These are phyloP conservation scores for Cutaneotrichosporon sp. DNA, from an alignment of 1,284 basidiomycete genomes.

Conservation along the genomic window DNA sequence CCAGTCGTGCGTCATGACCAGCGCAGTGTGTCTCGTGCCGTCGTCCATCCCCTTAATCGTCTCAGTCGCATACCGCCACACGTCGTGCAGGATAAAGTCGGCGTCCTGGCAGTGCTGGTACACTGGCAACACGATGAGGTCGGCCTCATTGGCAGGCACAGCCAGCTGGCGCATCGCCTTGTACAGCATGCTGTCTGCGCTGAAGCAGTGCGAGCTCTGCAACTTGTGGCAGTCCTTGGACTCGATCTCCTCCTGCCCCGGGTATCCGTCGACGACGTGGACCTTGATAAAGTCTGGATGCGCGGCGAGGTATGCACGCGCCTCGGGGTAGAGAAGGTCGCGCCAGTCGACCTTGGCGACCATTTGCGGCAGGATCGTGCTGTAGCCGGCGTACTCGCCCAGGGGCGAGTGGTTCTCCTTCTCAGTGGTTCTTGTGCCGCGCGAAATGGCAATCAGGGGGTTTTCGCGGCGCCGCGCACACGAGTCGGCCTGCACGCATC, in stretches of 20 bases:
- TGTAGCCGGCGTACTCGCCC: constrained; percentile 25
- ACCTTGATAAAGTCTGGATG: constrained; percentile 41
- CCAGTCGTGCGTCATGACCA: constrained; percentile 51
- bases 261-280: constrained; percentile 41
- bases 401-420: constrained; percentile 17
- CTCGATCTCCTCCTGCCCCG: constrained; percentile 35
- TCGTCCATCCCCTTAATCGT: constrained; percentile 40
- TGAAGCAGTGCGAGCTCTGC: constrained; percentile 42
- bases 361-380: constrained; percentile 25
- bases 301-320: constrained; percentile 29
- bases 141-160: constrained; percentile 47
- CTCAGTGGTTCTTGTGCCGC: constrained; percentile 5
- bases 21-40: constrained; percentile 32
- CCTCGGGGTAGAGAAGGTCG: constrained; percentile 42
- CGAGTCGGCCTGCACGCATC: constrained; percentile 44
- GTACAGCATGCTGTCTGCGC: constrained; percentile 46
- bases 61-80: constrained; percentile 37
- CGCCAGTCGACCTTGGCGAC: constrained; percentile 34
- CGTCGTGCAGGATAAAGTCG: constrained; percentile 45
- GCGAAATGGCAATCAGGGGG: constrained; percentile 27
- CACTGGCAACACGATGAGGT: constrained; percentile 48
- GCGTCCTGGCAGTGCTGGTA: constrained; percentile 45
- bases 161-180: constrained; percentile 38
- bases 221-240: constrained; percentile 40
- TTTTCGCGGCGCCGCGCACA: constrained; percentile 36